Evolutionary conservation across 2,329 filamentous ascomycete species (phyloP).

Genomic region (Diaporthe sp.): DNA sequence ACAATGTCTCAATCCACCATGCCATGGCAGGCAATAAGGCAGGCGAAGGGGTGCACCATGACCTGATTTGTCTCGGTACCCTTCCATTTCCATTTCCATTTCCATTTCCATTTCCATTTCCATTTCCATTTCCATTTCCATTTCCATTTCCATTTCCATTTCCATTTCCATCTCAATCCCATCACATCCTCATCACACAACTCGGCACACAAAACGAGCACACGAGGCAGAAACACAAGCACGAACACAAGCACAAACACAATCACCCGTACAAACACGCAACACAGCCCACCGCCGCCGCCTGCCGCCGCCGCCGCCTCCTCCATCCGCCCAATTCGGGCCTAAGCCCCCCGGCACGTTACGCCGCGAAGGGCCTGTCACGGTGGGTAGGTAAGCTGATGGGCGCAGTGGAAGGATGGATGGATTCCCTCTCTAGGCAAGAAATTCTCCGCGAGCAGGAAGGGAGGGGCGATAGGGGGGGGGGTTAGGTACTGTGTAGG

Average conservation of each 20-base stretch:
- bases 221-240: not conserved
- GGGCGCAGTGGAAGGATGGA: slow-evolving; percentile 1
- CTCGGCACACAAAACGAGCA: not conserved
- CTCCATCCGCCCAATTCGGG: slow-evolving; percentile 10
- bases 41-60: not conserved
- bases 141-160: too few relatives aligned
- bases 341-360: slow-evolving; percentile 6
- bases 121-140: too few relatives aligned
- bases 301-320: not conserved
- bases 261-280: not conserved
- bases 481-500: too few relatives aligned
- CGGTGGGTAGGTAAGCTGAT: slow-evolving; percentile 17
- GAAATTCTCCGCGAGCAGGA: not conserved
- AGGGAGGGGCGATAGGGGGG: not conserved
- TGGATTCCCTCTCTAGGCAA: not conserved
- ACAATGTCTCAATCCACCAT: not conserved
- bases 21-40: not conserved
- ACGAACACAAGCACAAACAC: not conserved
- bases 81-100: not conserved
- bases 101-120: too few relatives aligned
- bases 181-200: not conserved
- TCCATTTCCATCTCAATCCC: not conserved
- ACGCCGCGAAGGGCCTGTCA: not conserved
- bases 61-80: not conserved
- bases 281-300: too few relatives aligned